These are phyloP conservation scores for Candida railenensis DNA, from an alignment of 805 yeast genomes.

Conservation along the genomic window DNA sequence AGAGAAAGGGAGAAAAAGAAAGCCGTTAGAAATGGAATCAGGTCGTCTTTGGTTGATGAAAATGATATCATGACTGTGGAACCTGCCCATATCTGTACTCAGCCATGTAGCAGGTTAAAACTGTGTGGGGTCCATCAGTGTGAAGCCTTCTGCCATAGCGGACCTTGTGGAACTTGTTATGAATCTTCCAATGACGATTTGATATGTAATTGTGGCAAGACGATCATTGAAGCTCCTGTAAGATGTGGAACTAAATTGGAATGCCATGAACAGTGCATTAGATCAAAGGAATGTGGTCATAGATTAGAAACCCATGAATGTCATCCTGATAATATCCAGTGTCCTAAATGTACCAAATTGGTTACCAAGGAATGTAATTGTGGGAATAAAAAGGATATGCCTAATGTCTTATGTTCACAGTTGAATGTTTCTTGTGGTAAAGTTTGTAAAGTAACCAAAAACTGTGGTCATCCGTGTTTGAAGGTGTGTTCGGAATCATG, in stretches of 20 bases:
- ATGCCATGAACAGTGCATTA: slow-evolving; percentile 65
- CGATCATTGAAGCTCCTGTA: slow-evolving; percentile 77
- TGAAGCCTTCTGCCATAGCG: slow-evolving; percentile 70
- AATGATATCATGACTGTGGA: slow-evolving; percentile 58
- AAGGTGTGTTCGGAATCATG: slow-evolving; percentile 62
- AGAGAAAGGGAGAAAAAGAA: slow-evolving; percentile 55
- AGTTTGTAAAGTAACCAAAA: slow-evolving; percentile 29
- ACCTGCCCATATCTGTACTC: slow-evolving; percentile 70
- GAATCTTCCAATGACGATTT: slow-evolving; percentile 80
- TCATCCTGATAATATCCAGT: slow-evolving; percentile 59
- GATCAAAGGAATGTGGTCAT: slow-evolving; percentile 69
- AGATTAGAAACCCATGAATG: slow-evolving; percentile 67
- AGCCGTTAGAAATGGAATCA: slow-evolving; percentile 45
- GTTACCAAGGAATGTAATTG: slow-evolving; percentile 62
- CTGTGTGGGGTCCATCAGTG: slow-evolving; percentile 67
- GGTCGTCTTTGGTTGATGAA: slow-evolving; percentile 38
- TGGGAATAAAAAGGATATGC: slow-evolving; percentile 48
- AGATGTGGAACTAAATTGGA: slow-evolving; percentile 72
- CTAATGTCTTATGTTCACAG: slow-evolving; percentile 70
- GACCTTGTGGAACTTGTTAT: slow-evolving; percentile 76
- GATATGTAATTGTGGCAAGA: slow-evolving; percentile 77
- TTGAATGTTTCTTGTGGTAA: slow-evolving; percentile 61
- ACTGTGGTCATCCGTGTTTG: slow-evolving; percentile 49
- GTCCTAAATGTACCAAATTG: slow-evolving; percentile 74
- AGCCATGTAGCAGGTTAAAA: slow-evolving; percentile 59